A percentile compares a stretch with the other conserved stretches of the same genome.
Evolutionary conservation across 257 asterid species (phyloP).

Genomic region (Ilex aquifolium): DNA sequence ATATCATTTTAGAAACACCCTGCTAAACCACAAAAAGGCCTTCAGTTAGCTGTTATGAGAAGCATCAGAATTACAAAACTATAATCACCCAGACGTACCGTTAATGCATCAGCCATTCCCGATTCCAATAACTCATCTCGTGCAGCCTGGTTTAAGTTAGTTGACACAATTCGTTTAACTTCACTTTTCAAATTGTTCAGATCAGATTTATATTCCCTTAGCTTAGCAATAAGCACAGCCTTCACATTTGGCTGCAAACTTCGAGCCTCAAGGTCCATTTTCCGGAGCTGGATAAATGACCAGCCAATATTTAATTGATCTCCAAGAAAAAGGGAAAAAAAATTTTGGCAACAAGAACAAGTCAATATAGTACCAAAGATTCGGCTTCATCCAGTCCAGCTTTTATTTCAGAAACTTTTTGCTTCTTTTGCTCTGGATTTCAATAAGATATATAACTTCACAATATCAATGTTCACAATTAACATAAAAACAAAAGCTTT

Average conservation of each 20-base stretch:
- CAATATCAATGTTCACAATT: too few species aligned
- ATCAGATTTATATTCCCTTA: constrained; percentile 80
- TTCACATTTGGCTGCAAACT: constrained; percentile 64
- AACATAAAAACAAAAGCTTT: too few species aligned
- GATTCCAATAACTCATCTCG: constrained; percentile 81
- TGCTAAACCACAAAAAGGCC: background rate
- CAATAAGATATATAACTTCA: background rate
- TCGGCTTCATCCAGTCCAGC: constrained; percentile 74
- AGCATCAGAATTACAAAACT: background rate
- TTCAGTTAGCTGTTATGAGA: background rate
- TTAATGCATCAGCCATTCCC: constrained; percentile 71
- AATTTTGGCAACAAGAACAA: background rate
- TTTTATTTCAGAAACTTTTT: constrained; percentile 53
- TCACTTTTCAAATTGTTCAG: constrained; percentile 68
- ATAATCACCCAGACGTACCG: constrained; percentile 33
- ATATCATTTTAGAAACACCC: background rate
- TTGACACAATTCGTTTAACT: constrained; percentile 46
- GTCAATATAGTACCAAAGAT: constrained; percentile 41
- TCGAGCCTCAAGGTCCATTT: constrained; percentile 90
- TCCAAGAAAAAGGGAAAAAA: background rate
- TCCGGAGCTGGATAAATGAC: constrained; percentile 46
- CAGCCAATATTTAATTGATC: constrained; percentile 13
- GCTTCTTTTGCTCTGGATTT: constrained; percentile 72
- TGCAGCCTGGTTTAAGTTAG: constrained; percentile 63
- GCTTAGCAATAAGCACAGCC: constrained; percentile 76